Conservation (phyloP, 768 basidiomycete species). For the Tulasnella sp. region DNA sequence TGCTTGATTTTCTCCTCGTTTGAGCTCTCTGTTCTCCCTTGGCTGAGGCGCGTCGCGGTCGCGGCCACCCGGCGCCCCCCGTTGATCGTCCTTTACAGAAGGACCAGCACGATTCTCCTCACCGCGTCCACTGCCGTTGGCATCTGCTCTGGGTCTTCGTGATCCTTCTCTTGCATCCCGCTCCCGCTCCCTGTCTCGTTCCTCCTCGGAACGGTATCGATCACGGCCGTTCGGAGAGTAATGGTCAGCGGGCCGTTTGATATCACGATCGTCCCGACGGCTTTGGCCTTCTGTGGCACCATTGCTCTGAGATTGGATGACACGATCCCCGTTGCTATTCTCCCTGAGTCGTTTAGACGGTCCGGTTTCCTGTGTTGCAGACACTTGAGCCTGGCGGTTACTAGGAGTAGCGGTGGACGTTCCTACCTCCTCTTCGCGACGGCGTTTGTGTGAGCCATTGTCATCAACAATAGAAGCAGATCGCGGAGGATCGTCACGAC, state of each 20-base stretch:
- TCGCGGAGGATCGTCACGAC: not conserved
- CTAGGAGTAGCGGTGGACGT: not conserved
- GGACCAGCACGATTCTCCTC: not conserved
- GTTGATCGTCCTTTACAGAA: no score
- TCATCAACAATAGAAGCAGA: not conserved
- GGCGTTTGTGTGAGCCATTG: slow-evolving; percentile 17
- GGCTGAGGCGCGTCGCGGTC: not conserved
- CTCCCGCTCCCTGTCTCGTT: not conserved
- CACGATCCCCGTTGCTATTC: not conserved
- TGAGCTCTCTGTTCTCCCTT: not conserved
- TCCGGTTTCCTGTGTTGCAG: not conserved
- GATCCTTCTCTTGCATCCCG: not conserved
- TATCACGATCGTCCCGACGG: slow-evolving; percentile 1
- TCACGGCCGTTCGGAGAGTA: slow-evolving; percentile 11
- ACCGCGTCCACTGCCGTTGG: no score
- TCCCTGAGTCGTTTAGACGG: slow-evolving; percentile 12
- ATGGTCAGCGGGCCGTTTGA: not conserved
- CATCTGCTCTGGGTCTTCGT: not conserved
- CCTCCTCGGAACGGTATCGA: slow-evolving; percentile 9
- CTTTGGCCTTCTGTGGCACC: not conserved
- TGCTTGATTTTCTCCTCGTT: not conserved
- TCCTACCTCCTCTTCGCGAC: slow-evolving; percentile 16
- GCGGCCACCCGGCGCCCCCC: not conserved
- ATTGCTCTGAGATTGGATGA: not conserved
- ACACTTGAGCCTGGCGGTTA: not conserved